Percentiles rank a stretch among this genome's conserved stretches.
Conservation (phyloP, 2,329 filamentous ascomycete genomes). For the Fusarium nurragi region DNA sequence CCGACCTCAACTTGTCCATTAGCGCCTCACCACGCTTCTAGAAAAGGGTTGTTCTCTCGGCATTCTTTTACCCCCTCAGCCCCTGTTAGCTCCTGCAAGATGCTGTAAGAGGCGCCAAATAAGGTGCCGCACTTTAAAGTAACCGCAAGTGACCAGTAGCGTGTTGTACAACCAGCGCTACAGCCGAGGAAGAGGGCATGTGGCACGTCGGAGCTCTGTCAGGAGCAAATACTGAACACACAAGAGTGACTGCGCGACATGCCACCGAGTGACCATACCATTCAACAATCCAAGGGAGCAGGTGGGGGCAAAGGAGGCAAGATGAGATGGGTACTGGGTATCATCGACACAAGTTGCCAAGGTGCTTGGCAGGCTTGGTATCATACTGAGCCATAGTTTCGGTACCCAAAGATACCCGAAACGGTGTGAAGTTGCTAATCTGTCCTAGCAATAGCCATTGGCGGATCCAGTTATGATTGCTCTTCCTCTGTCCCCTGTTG, state of each 20-base stretch:
- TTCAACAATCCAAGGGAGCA: not conserved
- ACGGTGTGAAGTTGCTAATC: constrained; percentile 4
- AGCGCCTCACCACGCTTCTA: constrained; percentile 27
- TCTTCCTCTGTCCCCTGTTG: constrained; percentile 14
- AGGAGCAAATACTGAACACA: not conserved
- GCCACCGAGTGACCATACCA: no score
- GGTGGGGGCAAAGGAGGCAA: constrained; percentile 13
- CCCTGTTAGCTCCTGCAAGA: constrained; percentile 23
- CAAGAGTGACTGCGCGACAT: no score
- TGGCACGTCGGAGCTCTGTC: constrained; percentile 3
- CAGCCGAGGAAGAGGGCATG: constrained; percentile 6
- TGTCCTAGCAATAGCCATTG: constrained; percentile 12
- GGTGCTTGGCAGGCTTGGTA: not conserved
- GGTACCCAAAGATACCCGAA: constrained; percentile 5
- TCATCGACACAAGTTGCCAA: constrained; percentile 17
- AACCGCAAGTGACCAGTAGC: constrained; percentile 10
- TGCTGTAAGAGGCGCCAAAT: constrained; percentile 18
- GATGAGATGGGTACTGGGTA: constrained; percentile 7
- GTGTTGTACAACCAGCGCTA: not conserved
- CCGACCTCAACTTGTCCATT: constrained; percentile 12
- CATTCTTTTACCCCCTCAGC: constrained; percentile 5
- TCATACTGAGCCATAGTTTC: constrained; percentile 18
- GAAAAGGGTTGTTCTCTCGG: constrained; percentile 37
- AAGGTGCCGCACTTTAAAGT: constrained; percentile 2
- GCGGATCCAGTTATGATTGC: constrained; percentile 9